A percentile compares a stretch with the other conserved stretches of the same genome.
These are phyloP conservation scores for Acacia melanoxylon DNA, from an alignment of 306 rosid genomes.

Conservation along the genomic window DNA sequence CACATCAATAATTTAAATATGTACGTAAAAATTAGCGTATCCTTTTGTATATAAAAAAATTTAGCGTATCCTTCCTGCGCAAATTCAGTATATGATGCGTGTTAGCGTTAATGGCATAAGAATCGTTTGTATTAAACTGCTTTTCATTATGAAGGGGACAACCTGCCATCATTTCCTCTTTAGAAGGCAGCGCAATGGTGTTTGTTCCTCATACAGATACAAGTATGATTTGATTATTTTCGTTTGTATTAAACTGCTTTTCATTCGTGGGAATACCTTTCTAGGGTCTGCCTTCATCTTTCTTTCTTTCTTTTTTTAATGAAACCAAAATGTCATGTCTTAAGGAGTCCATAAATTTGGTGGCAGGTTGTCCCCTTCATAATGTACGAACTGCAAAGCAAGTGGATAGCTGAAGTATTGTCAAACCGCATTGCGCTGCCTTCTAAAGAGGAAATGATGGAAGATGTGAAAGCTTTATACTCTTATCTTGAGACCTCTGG, in stretches of 20 bases:
- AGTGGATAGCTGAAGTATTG: constrained; percentile 75
- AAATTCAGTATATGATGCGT: no score
- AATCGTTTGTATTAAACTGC: no score
- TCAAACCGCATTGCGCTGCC: constrained; percentile 65
- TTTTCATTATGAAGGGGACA: no score
- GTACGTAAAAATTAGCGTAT: no score
- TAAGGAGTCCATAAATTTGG: constrained; percentile 12
- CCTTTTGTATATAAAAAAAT: no score
- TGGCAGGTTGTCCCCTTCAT: constrained; percentile 64
- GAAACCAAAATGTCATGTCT: not conserved
- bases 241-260: no score
- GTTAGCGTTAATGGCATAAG: no score
- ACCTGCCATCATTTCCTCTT: no score
- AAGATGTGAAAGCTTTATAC: constrained; percentile 61
- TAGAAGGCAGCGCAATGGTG: no score
- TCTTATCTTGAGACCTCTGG: constrained; percentile 46
- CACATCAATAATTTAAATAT: no score
- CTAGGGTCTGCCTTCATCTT: constrained; percentile 43
- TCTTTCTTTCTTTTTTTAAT: not conserved
- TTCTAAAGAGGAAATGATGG: constrained; percentile 58
- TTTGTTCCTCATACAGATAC: constrained; percentile 47
- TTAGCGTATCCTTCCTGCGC: no score
- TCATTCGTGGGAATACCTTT: constrained; percentile 79
- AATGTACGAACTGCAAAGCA: constrained; percentile 64
- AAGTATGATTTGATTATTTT: no score